These are phyloP conservation scores for Przewalskia tangutica DNA, from an alignment of 257 asterid species.

Conservation along the genomic window DNA sequence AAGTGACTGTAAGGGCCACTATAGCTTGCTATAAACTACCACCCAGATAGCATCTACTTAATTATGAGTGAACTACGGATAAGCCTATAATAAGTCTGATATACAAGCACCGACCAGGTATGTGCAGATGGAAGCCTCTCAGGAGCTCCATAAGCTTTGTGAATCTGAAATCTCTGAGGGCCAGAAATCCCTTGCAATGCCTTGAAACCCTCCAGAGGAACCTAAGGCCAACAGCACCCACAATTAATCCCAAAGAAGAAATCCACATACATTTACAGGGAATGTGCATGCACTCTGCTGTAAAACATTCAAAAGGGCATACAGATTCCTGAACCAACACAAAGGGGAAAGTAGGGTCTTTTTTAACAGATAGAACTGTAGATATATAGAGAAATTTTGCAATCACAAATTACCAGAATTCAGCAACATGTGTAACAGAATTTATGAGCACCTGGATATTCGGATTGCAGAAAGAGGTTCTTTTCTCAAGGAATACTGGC, in stretches of 20 bases:
- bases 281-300: background rate
- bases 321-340: background rate
- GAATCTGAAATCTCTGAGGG: slow-evolving; percentile 94
- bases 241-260: slow-evolving; percentile 9
- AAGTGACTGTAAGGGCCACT: slow-evolving; percentile 1
- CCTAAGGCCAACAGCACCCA: slow-evolving; percentile 31
- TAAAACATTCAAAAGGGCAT: background rate
- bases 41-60: background rate
- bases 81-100: background rate
- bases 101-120: slow-evolving; percentile 48
- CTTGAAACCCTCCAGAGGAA: slow-evolving; percentile 93
- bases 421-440: background rate
- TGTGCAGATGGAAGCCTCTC: slow-evolving; percentile 95
- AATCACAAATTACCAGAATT: background rate
- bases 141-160: slow-evolving; percentile 94
- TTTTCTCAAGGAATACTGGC: background rate
- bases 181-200: slow-evolving; percentile 98
- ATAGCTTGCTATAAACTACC: background rate
- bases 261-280: background rate
- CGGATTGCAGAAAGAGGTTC: background rate
- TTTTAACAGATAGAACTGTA: background rate
- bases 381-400: background rate
- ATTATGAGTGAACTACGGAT: background rate
- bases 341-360: background rate
- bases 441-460: background rate